Base-by-base conservation (phyloP, 192 early-diverging fungal species). In the Gonapodya sp. region DNA sequence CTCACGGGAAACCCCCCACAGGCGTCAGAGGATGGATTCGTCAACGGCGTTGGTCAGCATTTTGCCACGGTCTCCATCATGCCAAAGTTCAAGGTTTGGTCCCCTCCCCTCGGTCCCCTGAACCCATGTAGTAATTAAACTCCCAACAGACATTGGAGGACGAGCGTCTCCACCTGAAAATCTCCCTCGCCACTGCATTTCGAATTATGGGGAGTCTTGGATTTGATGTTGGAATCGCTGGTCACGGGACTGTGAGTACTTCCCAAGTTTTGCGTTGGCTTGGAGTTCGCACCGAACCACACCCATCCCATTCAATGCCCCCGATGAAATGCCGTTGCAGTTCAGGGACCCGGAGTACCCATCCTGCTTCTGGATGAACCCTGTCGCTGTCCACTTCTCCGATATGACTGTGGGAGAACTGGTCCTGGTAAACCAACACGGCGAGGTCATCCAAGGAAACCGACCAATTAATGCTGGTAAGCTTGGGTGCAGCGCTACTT, bases 281-380 rank as follows among this genome's bases (percentile, higher is more conserved):
- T n/a, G 46, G 46, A 8, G 8, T 64, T 64, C 46, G 46, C 8
- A 64, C 46, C 24, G 8, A 16, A 64, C 24, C 46, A 16, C 46
- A 64, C 8, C 8, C 46, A 64, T 16, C 46, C 46, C 8, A 64
- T 64, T 64, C 24, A 24, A 64, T n/a, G n/a, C n/a, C n/a, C 46
- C 46, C 24, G 8, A 64, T 64, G 46, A 64, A 64, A 64, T n/a
- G n/a, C n/a, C n/a, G n/a, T n/a, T n/a, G 24, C 24, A 64, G 46
- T 64, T 64, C 46, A 64, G 90, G 30, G 90, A 91, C 81, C 90
- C 90, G 1, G 88, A 91, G 82, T 84, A 86, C 64, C 84, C 90
- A 0, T 86, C 87, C 18, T 74, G 89, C 1, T 91, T 90, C 81
- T 90, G 89, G 90, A 89, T 90, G n/a, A 91, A 91, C 36, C 84